phyloP scores from a whole-genome alignment of 2,329 filamentous ascomycete genomes.

The Mycosphaerella sp. region DNA sequence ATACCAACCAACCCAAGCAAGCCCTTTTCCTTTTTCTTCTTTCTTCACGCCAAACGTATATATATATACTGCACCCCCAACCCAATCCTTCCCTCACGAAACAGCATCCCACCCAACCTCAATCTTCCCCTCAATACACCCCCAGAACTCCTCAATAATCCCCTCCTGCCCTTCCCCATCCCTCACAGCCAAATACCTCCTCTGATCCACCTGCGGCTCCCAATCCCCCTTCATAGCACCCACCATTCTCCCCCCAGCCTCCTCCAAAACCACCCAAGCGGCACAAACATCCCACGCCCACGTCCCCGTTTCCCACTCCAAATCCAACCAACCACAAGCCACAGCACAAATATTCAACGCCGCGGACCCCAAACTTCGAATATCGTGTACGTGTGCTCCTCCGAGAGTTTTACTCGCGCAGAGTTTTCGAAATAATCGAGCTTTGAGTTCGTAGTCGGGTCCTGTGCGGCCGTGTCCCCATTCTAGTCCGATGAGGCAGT shows the following conservation, averaged over 20 bases:
- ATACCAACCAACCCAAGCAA: no score
- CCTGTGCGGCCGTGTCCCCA: constrained; percentile 64
- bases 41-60: no score
- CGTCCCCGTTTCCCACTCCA: constrained; percentile 78
- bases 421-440: constrained; percentile 54
- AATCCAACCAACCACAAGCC: constrained; percentile 63
- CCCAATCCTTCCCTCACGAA: background rate
- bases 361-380: constrained; percentile 65
- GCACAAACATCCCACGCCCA: constrained; percentile 84
- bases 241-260: constrained; percentile 67
- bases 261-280: constrained; percentile 67
- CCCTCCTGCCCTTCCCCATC: constrained; percentile 41
- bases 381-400: constrained; percentile 68
- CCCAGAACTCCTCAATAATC: constrained; percentile 47
- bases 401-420: constrained; percentile 52
- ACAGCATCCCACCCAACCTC: constrained; percentile 36
- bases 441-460: constrained; percentile 64
- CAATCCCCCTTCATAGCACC: constrained; percentile 68
- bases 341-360: constrained; percentile 69
- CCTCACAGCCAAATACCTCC: constrained; percentile 49
- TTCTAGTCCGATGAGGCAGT: constrained; percentile 62
- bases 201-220: constrained; percentile 51
- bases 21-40: no score
- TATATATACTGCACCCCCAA: no score
- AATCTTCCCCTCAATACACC: constrained; percentile 40